Evolutionary conservation across 441 rosid species (phyloP).

Genomic region (Geranium incanum): DNA sequence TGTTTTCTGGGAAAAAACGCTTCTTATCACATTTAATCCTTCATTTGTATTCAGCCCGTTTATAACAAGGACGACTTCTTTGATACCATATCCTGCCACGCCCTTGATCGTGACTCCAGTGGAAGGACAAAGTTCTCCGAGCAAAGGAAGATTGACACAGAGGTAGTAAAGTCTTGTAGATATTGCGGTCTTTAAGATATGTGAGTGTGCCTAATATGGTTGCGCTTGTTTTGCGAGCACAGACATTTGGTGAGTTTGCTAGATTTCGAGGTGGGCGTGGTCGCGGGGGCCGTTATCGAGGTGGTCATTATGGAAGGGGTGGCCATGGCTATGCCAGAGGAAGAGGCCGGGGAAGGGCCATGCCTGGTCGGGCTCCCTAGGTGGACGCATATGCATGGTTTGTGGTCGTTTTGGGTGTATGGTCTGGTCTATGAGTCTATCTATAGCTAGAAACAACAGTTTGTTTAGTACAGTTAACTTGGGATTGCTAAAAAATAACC

Average conservation of each 20-base stretch:
- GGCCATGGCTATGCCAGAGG: conserved; percentile 30
- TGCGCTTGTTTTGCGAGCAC: conserved; percentile 22
- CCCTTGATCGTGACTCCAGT: conserved; percentile 39
- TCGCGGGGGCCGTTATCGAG: conserved; percentile 47
- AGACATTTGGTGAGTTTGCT: conserved; percentile 77
- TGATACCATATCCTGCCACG: conserved; percentile 61
- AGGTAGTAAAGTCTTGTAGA: conserved; percentile 32
- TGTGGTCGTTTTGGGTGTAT: not conserved
- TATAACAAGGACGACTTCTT: conserved; percentile 87
- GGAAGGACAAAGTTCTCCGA: conserved; percentile 74
- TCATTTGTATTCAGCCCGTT: conserved; percentile 38
- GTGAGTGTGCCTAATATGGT: not conserved
- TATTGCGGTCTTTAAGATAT: conserved; percentile 1
- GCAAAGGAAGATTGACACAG: conserved; percentile 74
- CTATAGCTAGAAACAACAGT: not conserved
- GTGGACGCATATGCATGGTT: not conserved
- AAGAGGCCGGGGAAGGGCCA: conserved; percentile 32
- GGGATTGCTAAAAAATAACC: not conserved
- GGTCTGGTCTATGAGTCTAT: too few species aligned
- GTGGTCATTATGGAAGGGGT: conserved; percentile 49
- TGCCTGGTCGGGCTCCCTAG: conserved; percentile 25
- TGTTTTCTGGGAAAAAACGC: conserved; percentile 4
- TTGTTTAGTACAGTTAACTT: not conserved
- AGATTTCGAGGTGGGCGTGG: conserved; percentile 66
- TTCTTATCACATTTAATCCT: not conserved